A percentile compares a stretch with the other conserved stretches of the same genome.
Evolutionary conservation across 352 stramenopile genomes (phyloP).

Genomic region (Pythium sp.): DNA sequence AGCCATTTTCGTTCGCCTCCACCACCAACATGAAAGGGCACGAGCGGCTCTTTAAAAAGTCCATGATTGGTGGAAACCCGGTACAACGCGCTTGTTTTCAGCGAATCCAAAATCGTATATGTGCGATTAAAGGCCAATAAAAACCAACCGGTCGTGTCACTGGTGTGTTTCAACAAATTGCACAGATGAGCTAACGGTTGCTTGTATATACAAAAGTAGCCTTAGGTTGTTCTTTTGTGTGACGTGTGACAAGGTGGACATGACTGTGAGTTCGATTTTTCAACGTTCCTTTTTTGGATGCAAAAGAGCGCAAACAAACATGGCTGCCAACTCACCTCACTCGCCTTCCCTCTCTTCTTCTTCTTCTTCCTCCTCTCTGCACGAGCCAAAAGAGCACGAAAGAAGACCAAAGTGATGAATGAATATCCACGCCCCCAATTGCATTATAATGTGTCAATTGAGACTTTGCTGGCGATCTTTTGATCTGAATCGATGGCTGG

Average conservation of each 20-base stretch:
- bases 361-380: background rate
- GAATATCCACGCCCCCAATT: background rate
- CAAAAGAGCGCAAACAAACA: background rate
- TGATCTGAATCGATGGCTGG: background rate
- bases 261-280: constrained; percentile 3
- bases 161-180: too few species aligned
- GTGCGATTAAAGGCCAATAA: background rate
- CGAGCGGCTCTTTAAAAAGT: background rate
- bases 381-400: background rate
- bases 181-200: background rate
- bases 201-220: background rate
- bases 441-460: background rate
- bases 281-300: background rate
- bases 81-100: background rate
- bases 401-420: background rate
- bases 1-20: constrained; percentile 18
- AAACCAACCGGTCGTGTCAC: too few species aligned
- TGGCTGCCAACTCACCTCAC: too few species aligned
- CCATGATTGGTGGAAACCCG: background rate
- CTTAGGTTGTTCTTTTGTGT: background rate
- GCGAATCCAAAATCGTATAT: background rate
- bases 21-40: constrained; percentile 8
- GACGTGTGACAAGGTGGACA: constrained; percentile 1
- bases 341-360: background rate
- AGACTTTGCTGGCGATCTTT: background rate